phyloP scores from a whole-genome alignment of 2,329 filamentous ascomycete genomes.

The Beauveria rudraprayagi region DNA sequence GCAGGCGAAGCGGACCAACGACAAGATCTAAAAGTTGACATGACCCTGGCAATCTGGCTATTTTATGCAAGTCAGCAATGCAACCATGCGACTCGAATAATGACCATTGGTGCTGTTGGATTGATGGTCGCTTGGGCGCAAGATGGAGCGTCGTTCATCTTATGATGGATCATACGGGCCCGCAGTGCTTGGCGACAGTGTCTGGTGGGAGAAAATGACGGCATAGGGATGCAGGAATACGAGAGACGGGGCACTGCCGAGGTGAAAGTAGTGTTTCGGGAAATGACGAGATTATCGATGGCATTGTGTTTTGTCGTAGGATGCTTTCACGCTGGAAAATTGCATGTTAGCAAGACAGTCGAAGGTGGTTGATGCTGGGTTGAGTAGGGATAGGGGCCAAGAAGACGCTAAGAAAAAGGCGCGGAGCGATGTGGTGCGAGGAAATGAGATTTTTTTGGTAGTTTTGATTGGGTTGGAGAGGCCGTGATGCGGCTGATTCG shows the following conservation, averaged over 20 bases:
- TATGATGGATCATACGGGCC: conserved; percentile 4
- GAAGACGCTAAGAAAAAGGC: not conserved
- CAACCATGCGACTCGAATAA: not conserved
- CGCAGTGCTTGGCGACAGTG: conserved; percentile 1
- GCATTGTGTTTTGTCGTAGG: not conserved
- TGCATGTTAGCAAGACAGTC: not conserved
- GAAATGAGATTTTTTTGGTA: not conserved
- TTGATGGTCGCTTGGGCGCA: not conserved
- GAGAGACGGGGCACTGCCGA: not conserved
- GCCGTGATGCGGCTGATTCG: not conserved
- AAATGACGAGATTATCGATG: not conserved
- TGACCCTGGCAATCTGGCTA: not conserved
- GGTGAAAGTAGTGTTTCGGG: too few relatives aligned
- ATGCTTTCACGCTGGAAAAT: not conserved
- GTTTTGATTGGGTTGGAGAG: not conserved
- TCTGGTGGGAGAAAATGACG: conserved; percentile 2
- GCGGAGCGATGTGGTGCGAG: conserved; percentile 4
- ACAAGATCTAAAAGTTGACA: not conserved
- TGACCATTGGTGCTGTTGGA: not conserved
- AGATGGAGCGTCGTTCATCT: not conserved
- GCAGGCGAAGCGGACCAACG: not conserved
- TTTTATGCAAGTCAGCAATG: conserved; percentile 4
- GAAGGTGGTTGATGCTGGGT: not conserved
- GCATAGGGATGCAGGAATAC: conserved; percentile 10
- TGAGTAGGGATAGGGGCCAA: not conserved